Evolutionary conservation across 73 alveolate species (phyloP), one percentile per base, ranked within the genome.

Genomic region (Paramecium pentaurelia): DNA sequence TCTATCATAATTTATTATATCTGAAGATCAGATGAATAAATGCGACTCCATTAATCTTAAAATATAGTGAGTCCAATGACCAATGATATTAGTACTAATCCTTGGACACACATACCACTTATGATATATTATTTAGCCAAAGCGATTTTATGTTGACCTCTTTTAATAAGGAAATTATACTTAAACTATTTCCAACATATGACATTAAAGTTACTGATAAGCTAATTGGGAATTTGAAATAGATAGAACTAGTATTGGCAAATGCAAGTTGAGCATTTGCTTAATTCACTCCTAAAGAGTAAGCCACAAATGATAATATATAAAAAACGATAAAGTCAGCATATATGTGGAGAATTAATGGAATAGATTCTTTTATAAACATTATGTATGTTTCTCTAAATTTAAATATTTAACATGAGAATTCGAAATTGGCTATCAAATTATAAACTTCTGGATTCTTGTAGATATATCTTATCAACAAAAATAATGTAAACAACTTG

Each of bases 261-360:
- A 80, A 80, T 7, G 77, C 91, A 14, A 80, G 34, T 49, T 80
- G 58, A 11, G 91, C 91, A 80, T 25, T 49, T 2, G 58, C 32
- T 14, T 42, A 20, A 47, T 40, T 42, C 1, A 28, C 38, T 40
- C 91, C 91, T 8, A 80, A 27, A 80, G 77, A 42, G 10, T 44
- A 47, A 4, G 91, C 91, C 20, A 80, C 34, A 25, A 80, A 7
- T 20, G 71, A 32, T 8, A 40, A n/a, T 22, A 80, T 45, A 8
- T 80, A 80, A 45, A 80, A 80, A 7, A 47, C 47, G 16, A 80
- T 20, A 9, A 47, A 80, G 30, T 80, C 91, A 6, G 91, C 91
- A 44, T 80, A 80, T 11, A 47, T 27, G 30, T 42, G 73, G 1
- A 47, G 32, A 7, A 80, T 49, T 7, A 80, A 14, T 8, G 71